A percentile compares a stretch with the other conserved stretches of the same genome.
Conservation (phyloP, 352 stramenopile species). For the Blastocystis sp. region DNA sequence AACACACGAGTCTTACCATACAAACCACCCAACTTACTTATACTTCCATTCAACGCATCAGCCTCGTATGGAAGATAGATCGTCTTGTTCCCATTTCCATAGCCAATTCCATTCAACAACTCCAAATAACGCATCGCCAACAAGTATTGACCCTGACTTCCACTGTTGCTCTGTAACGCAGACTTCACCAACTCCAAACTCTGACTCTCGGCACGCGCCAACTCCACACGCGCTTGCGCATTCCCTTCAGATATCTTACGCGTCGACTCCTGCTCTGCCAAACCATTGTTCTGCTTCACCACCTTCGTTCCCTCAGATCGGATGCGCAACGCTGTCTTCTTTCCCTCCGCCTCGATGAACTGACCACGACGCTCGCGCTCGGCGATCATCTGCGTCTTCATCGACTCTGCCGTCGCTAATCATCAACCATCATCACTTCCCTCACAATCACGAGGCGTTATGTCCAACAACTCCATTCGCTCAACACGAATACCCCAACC, state of each 20-base stretch:
- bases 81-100: slow-evolving; percentile 66
- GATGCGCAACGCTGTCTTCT: slow-evolving; percentile 72
- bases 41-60: slow-evolving; percentile 67
- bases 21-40: slow-evolving; percentile 59
- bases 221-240: slow-evolving; percentile 71
- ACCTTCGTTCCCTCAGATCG: slow-evolving; percentile 72
- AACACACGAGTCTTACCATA: slow-evolving; percentile 67
- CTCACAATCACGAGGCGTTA: slow-evolving; percentile 68
- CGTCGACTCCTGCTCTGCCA: slow-evolving; percentile 73
- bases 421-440: not conserved
- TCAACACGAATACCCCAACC: slow-evolving; percentile 72
- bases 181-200: slow-evolving; percentile 66
- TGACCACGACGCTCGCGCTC: slow-evolving; percentile 72
- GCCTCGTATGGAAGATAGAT: slow-evolving; percentile 72
- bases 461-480: slow-evolving; percentile 73
- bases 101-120: slow-evolving; percentile 70
- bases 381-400: slow-evolving; percentile 74
- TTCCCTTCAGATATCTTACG: slow-evolving; percentile 72
- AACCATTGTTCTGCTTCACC: slow-evolving; percentile 73
- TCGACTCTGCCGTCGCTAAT: slow-evolving; percentile 70
- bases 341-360: slow-evolving; percentile 73
- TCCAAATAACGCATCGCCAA: slow-evolving; percentile 71
- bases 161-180: slow-evolving; percentile 11
- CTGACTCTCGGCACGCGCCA: slow-evolving; percentile 71
- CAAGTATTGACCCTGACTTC: slow-evolving; percentile 69